Evolutionary conservation across 1,139 yeast species (phyloP).

Genomic region (Blastobotrys capitulatus): DNA sequence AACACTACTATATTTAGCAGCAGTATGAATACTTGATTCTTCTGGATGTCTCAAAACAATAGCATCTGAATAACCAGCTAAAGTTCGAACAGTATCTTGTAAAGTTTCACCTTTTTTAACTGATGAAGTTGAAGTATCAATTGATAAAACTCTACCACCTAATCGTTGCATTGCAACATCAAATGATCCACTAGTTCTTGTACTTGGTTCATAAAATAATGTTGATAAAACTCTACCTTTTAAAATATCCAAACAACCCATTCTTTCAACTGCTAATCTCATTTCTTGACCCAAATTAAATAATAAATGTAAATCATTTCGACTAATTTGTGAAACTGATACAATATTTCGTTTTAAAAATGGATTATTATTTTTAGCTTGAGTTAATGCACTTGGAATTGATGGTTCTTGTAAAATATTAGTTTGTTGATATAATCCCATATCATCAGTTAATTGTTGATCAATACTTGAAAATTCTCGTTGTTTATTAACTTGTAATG

Average conservation of each 20-base stretch:
- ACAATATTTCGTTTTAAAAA: conserved; percentile 83
- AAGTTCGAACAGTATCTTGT: conserved; percentile 92
- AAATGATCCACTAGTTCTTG: conserved; percentile 93
- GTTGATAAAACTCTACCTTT: conserved; percentile 90
- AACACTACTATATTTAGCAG: conserved; percentile 94
- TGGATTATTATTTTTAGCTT: conserved; percentile 79
- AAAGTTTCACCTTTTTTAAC: conserved; percentile 97
- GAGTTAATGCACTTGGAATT: conserved; percentile 57
- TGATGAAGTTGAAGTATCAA: conserved; percentile 78
- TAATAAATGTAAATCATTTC: conserved; percentile 84
- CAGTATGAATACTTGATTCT: conserved; percentile 86
- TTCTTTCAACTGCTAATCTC: conserved; percentile 95
- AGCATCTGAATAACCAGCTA: conserved; percentile 96
- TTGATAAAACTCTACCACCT: conserved; percentile 94
- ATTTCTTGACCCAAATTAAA: conserved; percentile 98
- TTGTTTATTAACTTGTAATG: conserved; percentile 31
- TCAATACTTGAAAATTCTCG: conserved; percentile 2
- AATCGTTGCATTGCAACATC: conserved; percentile 99
- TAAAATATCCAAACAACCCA: conserved; percentile 86
- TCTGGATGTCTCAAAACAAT: conserved; percentile 95
- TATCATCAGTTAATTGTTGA: not conserved
- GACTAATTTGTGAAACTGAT: conserved; percentile 79
- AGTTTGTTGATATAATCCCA: conserved; percentile 6
- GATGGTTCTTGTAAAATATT: conserved; percentile 45
- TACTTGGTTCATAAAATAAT: conserved; percentile 96